Evolutionary conservation across 352 stramenopile species (phyloP).

Genomic region (Phytophthora colocasiae): DNA sequence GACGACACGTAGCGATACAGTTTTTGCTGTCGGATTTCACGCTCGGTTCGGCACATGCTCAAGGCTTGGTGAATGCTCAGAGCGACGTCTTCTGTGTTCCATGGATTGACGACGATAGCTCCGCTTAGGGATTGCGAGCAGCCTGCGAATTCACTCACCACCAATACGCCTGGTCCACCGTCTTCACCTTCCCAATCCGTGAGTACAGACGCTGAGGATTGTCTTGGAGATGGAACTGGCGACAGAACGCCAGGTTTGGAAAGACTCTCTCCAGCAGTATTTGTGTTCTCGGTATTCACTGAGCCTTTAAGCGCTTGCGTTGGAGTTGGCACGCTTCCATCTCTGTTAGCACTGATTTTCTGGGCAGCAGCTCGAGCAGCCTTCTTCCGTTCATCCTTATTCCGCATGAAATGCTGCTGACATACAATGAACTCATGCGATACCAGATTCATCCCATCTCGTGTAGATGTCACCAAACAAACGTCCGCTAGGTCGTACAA

Average conservation of each 20-base stretch:
- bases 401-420: conserved; percentile 86
- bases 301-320: not conserved
- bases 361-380: conserved; percentile 40
- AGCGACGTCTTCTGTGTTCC: conserved; percentile 88
- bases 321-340: not conserved
- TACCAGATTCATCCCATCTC: conserved; percentile 92
- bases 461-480: conserved; percentile 88
- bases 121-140: conserved; percentile 88
- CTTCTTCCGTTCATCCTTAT: conserved; percentile 74
- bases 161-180: conserved; percentile 82
- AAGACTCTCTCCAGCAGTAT: not conserved
- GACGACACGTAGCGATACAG: conserved; percentile 89
- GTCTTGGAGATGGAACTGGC: conserved; percentile 28
- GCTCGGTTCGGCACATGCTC: conserved; percentile 83
- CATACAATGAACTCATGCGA: conserved; percentile 91
- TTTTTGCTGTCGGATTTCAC: conserved; percentile 90
- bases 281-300: not conserved
- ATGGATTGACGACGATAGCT: conserved; percentile 89
- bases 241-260: conserved; percentile 29
- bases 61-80: conserved; percentile 85
- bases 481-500: conserved; percentile 91
- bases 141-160: conserved; percentile 91
- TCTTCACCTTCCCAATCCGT: conserved; percentile 84
- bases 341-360: conserved; percentile 6
- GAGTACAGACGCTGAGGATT: conserved; percentile 50